Percentiles rank a stretch among this genome's conserved stretches.
Conservation (phyloP, 768 basidiomycete species). For the Trametes cingulata region DNA sequence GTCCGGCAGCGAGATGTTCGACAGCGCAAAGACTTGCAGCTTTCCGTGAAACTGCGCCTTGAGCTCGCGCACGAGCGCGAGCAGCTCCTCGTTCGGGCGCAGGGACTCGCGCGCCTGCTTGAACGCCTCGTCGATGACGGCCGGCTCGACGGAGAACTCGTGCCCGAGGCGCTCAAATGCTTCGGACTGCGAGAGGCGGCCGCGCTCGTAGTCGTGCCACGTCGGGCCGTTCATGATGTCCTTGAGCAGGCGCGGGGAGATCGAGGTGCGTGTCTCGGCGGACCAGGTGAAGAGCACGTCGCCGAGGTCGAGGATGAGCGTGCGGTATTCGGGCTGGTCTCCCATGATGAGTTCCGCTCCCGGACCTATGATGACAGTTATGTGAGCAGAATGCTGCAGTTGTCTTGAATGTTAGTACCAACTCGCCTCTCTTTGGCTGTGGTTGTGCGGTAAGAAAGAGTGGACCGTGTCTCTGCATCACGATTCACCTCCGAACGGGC, state of each 20-base stretch:
- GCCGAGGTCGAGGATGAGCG: constrained; percentile 55
- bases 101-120: constrained; percentile 50
- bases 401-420: no score
- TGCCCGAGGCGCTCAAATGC: constrained; percentile 44
- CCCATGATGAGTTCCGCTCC: neutral
- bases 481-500: no score
- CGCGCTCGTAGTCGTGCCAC: constrained; percentile 58
- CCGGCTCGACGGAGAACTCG: constrained; percentile 39
- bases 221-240: constrained; percentile 45
- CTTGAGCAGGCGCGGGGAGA: constrained; percentile 43
- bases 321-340: constrained; percentile 5
- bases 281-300: constrained; percentile 62
- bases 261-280: constrained; percentile 42
- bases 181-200: constrained; percentile 43
- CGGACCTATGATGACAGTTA: no score
- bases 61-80: constrained; percentile 45
- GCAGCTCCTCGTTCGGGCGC: constrained; percentile 41
- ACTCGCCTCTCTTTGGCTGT: no score
- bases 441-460: no score
- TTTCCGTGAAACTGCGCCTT: constrained; percentile 37
- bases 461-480: no score
- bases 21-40: constrained; percentile 50
- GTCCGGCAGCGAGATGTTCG: constrained; percentile 54
- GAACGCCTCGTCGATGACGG: constrained; percentile 47
- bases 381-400: no score